phyloP scores from a whole-genome alignment of 768 basidiomycete species.

The Tremella yokohamensis region DNA sequence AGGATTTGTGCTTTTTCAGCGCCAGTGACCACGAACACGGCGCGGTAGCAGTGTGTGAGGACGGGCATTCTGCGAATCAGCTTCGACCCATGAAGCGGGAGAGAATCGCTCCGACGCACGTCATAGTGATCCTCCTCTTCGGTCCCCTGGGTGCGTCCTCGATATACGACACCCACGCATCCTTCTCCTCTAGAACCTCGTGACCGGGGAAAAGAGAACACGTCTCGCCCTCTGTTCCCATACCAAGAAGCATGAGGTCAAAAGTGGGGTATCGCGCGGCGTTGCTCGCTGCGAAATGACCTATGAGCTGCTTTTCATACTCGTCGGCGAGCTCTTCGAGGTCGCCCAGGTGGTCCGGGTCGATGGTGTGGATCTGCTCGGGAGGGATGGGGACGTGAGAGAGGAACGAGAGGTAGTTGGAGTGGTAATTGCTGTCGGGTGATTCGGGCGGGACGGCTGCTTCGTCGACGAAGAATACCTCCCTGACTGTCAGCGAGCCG shows the following conservation, averaged over 20 bases:
- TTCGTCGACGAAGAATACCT: slow-evolving; percentile 96
- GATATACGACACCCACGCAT: slow-evolving; percentile 91
- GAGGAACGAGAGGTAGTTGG: slow-evolving; percentile 71
- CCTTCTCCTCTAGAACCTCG: slow-evolving; percentile 70
- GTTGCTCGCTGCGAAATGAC: slow-evolving; percentile 86
- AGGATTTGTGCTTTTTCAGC: slow-evolving; percentile 75
- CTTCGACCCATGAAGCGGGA: too few relatives aligned
- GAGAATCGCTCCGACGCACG: slow-evolving; percentile 52
- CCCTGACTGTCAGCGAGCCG: slow-evolving; percentile 58
- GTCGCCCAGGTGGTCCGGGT: slow-evolving; percentile 59
- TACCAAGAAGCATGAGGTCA: slow-evolving; percentile 92
- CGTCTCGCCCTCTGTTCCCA: slow-evolving; percentile 96
- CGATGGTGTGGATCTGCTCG: slow-evolving; percentile 78
- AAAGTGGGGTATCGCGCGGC: slow-evolving; percentile 95
- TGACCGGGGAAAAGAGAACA: slow-evolving; percentile 96
- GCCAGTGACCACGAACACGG: slow-evolving; percentile 86
- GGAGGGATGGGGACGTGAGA: slow-evolving; percentile 75
- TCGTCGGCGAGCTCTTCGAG: slow-evolving; percentile 55
- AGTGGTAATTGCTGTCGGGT: slow-evolving; percentile 84
- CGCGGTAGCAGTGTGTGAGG: slow-evolving; percentile 57
- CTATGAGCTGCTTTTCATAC: slow-evolving; percentile 66
- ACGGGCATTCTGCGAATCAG: slow-evolving; percentile 45
- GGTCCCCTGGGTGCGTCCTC: slow-evolving; percentile 97
- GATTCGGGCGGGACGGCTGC: slow-evolving; percentile 89
- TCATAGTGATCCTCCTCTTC: slow-evolving; percentile 81